Evolutionary conservation across 129 eudicot genomes (phyloP).

Genomic region (Pittosporum tobira): DNA sequence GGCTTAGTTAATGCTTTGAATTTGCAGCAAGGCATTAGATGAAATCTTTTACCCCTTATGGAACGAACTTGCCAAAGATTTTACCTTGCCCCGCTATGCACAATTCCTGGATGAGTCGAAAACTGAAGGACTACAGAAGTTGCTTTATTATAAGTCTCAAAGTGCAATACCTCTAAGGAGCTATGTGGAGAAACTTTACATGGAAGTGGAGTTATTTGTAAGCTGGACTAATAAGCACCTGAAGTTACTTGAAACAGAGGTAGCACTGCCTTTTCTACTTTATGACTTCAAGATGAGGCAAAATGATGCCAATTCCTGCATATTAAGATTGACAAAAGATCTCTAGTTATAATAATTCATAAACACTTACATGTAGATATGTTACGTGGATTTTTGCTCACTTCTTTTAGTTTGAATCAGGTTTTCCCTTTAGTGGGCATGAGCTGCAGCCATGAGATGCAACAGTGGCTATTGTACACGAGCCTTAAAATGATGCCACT

Average conservation of each 20-base stretch:
- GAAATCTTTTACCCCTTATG: constrained; percentile 47
- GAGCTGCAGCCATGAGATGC: constrained; percentile 56
- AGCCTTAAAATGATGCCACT: constrained; percentile 76
- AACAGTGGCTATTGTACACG: constrained; percentile 45
- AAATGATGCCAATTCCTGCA: not conserved
- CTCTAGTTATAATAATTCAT: too few species aligned
- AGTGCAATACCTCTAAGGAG: constrained; percentile 18
- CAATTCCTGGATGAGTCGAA: constrained; percentile 50
- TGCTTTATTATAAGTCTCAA: constrained; percentile 39
- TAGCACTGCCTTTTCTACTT: constrained; percentile 20
- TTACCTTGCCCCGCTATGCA: constrained; percentile 28
- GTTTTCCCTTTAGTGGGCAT: constrained; percentile 54
- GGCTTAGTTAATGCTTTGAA: constrained; percentile 14
- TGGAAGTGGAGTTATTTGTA: constrained; percentile 36
- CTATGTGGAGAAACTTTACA: constrained; percentile 43
- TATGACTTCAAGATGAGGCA: not conserved
- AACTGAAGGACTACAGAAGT: constrained; percentile 52
- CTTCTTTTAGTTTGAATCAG: constrained; percentile 36
- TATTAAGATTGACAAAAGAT: not conserved
- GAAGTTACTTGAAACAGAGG: constrained; percentile 61
- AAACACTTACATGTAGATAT: not conserved
- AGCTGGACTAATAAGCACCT: constrained; percentile 42
- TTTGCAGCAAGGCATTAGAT: constrained; percentile 70
- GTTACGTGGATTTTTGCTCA: not conserved
- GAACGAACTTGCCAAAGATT: constrained; percentile 31